Evolutionary conservation across 2,329 filamentous ascomycete species (phyloP).

Genomic region (Aschersonia sp.): DNA sequence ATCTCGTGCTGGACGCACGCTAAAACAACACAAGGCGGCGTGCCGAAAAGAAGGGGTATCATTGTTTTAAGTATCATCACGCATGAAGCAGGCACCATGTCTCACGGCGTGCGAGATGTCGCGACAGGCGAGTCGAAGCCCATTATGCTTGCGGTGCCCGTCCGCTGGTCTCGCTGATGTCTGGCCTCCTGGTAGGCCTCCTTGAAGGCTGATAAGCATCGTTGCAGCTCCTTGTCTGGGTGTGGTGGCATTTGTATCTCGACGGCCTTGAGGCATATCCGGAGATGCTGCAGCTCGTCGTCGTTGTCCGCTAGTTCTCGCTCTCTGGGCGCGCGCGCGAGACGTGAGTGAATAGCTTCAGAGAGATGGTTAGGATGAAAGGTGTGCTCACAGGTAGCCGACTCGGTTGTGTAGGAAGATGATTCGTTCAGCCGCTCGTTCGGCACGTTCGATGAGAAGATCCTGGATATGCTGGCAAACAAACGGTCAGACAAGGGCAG

Average conservation of each 20-base stretch:
- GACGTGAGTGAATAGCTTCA: neutral
- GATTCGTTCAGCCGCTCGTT: constrained; percentile 42
- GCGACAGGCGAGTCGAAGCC: constrained; percentile 13
- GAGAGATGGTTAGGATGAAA: neutral
- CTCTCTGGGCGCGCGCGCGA: constrained; percentile 24
- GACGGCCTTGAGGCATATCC: constrained; percentile 47
- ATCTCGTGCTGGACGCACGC: too few species aligned
- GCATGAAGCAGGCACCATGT: too few species aligned
- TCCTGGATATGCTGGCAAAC: constrained; percentile 42
- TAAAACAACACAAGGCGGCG: too few species aligned
- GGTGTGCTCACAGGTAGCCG: constrained; percentile 33
- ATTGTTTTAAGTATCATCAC: too few species aligned
- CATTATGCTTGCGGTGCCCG: constrained; percentile 13
- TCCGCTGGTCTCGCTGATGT: constrained; percentile 24
- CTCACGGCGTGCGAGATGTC: constrained; percentile 9
- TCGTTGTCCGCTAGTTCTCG: constrained; percentile 41
- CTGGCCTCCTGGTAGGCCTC: constrained; percentile 39
- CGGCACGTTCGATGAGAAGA: constrained; percentile 41
- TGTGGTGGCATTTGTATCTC: constrained; percentile 42
- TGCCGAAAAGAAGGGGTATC: too few species aligned
- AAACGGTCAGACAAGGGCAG: too few species aligned
- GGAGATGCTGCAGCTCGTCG: constrained; percentile 45
- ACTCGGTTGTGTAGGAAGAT: constrained; percentile 45
- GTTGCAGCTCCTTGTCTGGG: constrained; percentile 39
- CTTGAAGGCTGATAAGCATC: constrained; percentile 48